A percentile compares a stretch with the other conserved stretches of the same genome.
These are phyloP conservation scores for Telfairia occidentalis DNA, from an alignment of 331 rosid genomes.

Conservation along the genomic window DNA sequence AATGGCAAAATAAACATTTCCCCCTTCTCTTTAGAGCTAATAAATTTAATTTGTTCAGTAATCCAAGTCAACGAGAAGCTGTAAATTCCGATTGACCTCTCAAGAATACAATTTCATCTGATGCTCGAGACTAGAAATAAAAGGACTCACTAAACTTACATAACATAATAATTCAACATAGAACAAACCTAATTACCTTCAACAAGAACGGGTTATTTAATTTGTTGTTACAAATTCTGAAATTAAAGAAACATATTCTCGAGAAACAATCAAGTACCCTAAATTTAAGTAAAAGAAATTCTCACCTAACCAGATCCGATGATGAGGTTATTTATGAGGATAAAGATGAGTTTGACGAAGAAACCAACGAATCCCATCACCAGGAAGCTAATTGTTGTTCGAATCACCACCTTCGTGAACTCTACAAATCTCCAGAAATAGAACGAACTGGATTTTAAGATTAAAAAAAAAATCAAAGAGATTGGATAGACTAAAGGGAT, in stretches of 20 bases:
- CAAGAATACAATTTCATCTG: not conserved
- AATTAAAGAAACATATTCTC: not conserved
- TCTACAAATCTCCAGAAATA: not conserved
- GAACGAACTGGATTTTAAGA: not conserved
- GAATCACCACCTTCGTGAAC: conserved; percentile 4
- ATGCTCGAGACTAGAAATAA: not conserved
- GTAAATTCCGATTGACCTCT: not conserved
- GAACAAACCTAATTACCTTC: not conserved
- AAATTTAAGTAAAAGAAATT: not conserved
- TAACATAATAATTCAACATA: not conserved
- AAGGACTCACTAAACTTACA: not conserved
- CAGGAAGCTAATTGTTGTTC: conserved; percentile 4
- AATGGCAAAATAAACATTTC: too few species aligned
- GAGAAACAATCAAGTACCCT: not conserved
- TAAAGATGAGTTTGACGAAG: conserved; percentile 11
- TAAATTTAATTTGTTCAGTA: too few species aligned
- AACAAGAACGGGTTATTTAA: not conserved
- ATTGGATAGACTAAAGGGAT: not conserved
- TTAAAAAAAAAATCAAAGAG: not conserved
- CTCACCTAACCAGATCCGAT: conserved; percentile 12
- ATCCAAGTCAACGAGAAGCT: not conserved
- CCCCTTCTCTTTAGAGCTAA: too few species aligned
- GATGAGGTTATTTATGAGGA: conserved; percentile 13
- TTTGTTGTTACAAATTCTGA: not conserved
- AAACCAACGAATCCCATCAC: conserved; percentile 11